Percentiles rank a stretch among this genome's conserved stretches.
Conservation (phyloP, 805 yeast genomes). For the Metahyphopichia silvanorum region DNA sequence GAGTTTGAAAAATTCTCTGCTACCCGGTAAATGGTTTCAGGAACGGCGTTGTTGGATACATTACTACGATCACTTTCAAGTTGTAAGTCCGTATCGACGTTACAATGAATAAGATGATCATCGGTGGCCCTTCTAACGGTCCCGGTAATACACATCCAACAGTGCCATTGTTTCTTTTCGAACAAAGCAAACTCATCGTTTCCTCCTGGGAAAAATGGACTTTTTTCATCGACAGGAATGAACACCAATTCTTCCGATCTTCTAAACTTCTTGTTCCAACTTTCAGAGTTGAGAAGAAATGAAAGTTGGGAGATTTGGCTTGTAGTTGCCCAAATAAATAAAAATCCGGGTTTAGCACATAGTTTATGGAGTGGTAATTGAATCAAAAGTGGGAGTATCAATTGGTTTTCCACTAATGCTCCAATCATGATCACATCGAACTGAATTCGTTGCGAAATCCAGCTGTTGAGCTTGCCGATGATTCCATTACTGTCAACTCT, state of each 20-base stretch:
- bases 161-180: slow-evolving; percentile 87
- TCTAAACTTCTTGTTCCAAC: slow-evolving; percentile 64
- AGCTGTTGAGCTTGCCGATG: slow-evolving; percentile 51
- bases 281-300: slow-evolving; percentile 46
- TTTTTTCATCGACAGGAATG: slow-evolving; percentile 62
- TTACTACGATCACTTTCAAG: slow-evolving; percentile 44
- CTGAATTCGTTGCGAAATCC: slow-evolving; percentile 57
- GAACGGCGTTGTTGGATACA: slow-evolving; percentile 33
- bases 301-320: slow-evolving; percentile 64
- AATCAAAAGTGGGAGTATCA: slow-evolving; percentile 57
- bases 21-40: slow-evolving; percentile 71
- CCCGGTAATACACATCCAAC: slow-evolving; percentile 97
- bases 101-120: slow-evolving; percentile 83
- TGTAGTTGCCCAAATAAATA: slow-evolving; percentile 86
- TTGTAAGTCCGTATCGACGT: slow-evolving; percentile 83
- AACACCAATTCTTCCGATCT: slow-evolving; percentile 88
- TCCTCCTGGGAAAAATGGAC: slow-evolving; percentile 64
- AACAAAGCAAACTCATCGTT: slow-evolving; percentile 40
- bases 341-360: slow-evolving; percentile 80
- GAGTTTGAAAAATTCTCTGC: slow-evolving; percentile 89
- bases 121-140: slow-evolving; percentile 86
- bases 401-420: slow-evolving; percentile 72
- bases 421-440: slow-evolving; percentile 94
- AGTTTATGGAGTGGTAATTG: slow-evolving; percentile 69
- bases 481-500: slow-evolving; percentile 52